These are phyloP conservation scores for Phyllosticta paracitricarpa DNA, from an alignment of 2,329 filamentous ascomycete genomes.

Conservation along the genomic window DNA sequence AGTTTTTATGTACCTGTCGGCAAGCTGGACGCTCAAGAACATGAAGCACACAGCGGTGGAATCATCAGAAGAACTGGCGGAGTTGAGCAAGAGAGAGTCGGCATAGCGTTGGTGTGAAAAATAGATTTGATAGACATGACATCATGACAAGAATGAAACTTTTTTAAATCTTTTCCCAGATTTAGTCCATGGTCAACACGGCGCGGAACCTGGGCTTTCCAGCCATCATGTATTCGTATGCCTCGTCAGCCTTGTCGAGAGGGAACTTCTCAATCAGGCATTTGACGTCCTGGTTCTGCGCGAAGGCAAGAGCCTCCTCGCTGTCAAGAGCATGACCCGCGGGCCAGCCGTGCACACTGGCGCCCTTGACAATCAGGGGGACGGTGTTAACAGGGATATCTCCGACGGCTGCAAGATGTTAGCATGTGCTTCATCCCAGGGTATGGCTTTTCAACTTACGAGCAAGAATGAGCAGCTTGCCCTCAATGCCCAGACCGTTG, in stretches of 20 bases:
- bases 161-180: not conserved
- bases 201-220: constrained; percentile 42
- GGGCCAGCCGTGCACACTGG: constrained; percentile 43
- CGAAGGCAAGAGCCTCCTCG: constrained; percentile 44
- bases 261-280: constrained; percentile 46
- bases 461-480: constrained; percentile 52
- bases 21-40: constrained; percentile 7
- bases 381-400: constrained; percentile 35
- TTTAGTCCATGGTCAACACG: constrained; percentile 39
- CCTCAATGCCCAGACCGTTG: constrained; percentile 42
- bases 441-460: constrained; percentile 18
- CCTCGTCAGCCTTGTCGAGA: constrained; percentile 40
- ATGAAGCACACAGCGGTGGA: not conserved
- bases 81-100: not conserved
- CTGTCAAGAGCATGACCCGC: constrained; percentile 42
- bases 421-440: not conserved
- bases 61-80: not conserved
- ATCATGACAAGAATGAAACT: not conserved
- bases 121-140: not conserved
- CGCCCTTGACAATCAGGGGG: constrained; percentile 36
- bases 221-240: constrained; percentile 39
- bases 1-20: not conserved
- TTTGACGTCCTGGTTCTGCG: constrained; percentile 37
- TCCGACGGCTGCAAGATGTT: constrained; percentile 27
- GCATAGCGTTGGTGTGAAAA: not conserved